Evolutionary conservation across 2,329 filamentous ascomycete species (phyloP), one percentile per base, ranked within the genome.

Genomic region (Aspergillus fructus): DNA sequence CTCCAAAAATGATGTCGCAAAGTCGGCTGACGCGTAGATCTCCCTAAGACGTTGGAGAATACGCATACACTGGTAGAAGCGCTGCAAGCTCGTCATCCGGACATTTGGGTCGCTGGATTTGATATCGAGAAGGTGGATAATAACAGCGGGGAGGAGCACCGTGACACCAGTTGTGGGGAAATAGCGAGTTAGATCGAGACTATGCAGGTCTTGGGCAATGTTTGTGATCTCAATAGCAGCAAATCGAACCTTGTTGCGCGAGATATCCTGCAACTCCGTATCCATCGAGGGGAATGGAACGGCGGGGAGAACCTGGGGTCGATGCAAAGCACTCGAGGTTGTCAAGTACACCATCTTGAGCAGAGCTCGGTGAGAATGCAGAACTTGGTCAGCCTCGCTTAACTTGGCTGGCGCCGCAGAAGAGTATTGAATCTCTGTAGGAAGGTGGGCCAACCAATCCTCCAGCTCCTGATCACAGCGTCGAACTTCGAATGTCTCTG

Each of bases 341-440:
- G 93, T 96, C 73, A 92, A 90, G 74, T 96, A 96, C 2, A 96
- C 87, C 89, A 97, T 96, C 73, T 96, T 91, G 37, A 97, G 79
- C 19, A 97, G 81, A n/a, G 90, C 90, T 48, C 90, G 85, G 71
- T 96, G 91, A 3, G 96, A 76, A 61, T 84, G 80, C 49, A 88
- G 68, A 12, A 80, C 77, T 58, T 79, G 76, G 41, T 80, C 74
- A 19, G 75, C 74, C 53, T 75, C 64, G 5, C 69, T 63, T n/a
- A 80, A 67, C 7, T 84, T 85, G 4, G 85, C 80, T 40, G 82
- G 81, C 34, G 86, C 87, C 17, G 86, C 79, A 15, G 76, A 81
- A 52, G 84, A 80, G 87, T 94, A 93, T 62, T 85, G 84, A 62
- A 90, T 92, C 64, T 86, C 85, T 19, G 83, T 75, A 0, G 91